Evolutionary conservation across 169 alveolate genomes (phyloP), one percentile per base, ranked within the genome.

Genomic region (Cryptosporidium canis): DNA sequence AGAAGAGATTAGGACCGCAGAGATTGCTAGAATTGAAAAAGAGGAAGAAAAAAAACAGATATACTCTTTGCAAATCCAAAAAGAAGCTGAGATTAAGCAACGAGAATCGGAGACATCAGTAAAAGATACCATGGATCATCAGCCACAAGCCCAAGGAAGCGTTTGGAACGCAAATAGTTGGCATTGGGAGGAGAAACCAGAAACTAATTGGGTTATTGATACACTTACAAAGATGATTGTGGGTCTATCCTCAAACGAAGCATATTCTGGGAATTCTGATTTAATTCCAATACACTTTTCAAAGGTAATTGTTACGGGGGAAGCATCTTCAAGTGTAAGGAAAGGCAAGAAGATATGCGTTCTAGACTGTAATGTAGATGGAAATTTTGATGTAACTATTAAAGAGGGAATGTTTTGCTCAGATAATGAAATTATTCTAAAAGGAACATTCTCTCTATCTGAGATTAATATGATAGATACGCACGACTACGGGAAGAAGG

Each of bases 151-250:
- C 0, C 87, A 77, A 56, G 93, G 93, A 9, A 85, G 92, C n/a
- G 35, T 91, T 14, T 91, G 93, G 93, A 91, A 91, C 67, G 47
- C 83, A 24, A 85, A 85, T 64, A 83, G 77, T 58, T 91, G 91
- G 90, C 93, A 91, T 16, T 91, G 93, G 93, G 93, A 91, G 45
- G 93, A 91, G 65, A 91, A 67, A 66, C 91, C 92, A 43, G 90
- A 85, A 72, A 91, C 92, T 7, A 91, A 47, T 58, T 91, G 93
- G 93, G 93, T 84, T 21, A 84, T 67, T 44, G 90, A 77, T 41
- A 90, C 70, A 53, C 61, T 91, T 51, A 85, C 68, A 45, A 68
- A 83, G 56, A 91, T 31, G 44, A 66, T 91, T 12, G 90, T 84
- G 44, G 51, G 37, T 2, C 63, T 56, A 12, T 61, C 70, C 0